A percentile compares a stretch with the other conserved stretches of the same genome.
phyloP scores from a whole-genome alignment of 306 rosid species.

The Purshia tridentata region DNA sequence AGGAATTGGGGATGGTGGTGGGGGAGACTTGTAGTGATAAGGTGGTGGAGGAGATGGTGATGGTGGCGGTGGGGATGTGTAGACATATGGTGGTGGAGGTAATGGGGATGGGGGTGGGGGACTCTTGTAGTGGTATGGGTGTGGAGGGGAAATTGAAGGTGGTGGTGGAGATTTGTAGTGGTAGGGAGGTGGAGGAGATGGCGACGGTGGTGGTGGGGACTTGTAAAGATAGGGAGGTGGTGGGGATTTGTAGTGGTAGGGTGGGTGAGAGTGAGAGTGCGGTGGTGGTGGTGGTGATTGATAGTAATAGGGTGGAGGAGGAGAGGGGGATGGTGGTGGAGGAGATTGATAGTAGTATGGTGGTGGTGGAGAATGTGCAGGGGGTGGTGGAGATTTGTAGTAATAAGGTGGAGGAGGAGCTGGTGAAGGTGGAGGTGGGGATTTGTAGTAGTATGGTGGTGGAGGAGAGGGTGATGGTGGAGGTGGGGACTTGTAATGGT shows the following conservation, averaged over 20 bases:
- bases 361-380: constrained; percentile 25
- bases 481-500: constrained; percentile 50
- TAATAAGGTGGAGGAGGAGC: constrained; percentile 12
- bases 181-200: constrained; percentile 18
- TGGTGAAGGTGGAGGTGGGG: constrained; percentile 51
- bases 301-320: background rate
- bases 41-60: background rate
- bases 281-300: background rate
- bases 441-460: constrained; percentile 26
- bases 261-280: constrained; percentile 19
- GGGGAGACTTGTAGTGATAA: constrained; percentile 20
- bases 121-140: constrained; percentile 20
- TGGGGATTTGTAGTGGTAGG: constrained; percentile 14
- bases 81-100: constrained; percentile 18
- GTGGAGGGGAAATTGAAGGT: background rate
- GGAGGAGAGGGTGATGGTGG: constrained; percentile 36
- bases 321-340: constrained; percentile 3
- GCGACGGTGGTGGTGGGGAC: constrained; percentile 5
- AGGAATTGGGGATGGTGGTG: background rate
- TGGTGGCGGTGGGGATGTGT: constrained; percentile 54
- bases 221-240: no score
- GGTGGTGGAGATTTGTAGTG: constrained; percentile 28
- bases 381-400: constrained; percentile 29
- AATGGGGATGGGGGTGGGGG: constrained; percentile 41
- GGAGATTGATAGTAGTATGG: constrained; percentile 17